phyloP scores from a whole-genome alignment of 768 basidiomycete genomes.

The Termitomyces sp. region DNA sequence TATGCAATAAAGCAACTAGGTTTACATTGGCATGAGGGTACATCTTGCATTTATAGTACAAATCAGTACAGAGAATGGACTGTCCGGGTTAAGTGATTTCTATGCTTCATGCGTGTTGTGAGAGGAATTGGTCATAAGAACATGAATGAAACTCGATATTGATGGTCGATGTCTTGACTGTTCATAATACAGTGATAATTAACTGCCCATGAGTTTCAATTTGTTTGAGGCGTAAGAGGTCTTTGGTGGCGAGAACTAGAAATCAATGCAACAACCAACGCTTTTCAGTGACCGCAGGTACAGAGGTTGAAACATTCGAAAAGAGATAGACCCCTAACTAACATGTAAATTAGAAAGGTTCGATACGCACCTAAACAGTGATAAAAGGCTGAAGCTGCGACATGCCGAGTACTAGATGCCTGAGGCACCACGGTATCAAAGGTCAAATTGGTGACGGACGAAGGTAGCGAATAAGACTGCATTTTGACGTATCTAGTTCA shows the following conservation, averaged over 20 bases:
- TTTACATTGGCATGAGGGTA: not conserved
- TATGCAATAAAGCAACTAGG: not conserved
- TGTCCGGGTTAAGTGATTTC: not conserved
- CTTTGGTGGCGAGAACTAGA: constrained; percentile 73
- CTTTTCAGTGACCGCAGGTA: not conserved
- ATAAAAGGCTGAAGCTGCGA: constrained; percentile 79
- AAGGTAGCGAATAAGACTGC: constrained; percentile 59
- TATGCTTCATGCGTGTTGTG: not conserved
- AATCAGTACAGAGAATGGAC: not conserved
- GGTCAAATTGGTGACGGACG: constrained; percentile 35
- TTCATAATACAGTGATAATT: constrained; percentile 8
- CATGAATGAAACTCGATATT: not conserved
- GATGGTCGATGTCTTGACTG: not conserved
- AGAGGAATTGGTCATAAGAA: not conserved
- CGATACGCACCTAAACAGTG: constrained; percentile 67
- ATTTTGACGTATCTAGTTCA: constrained; percentile 64
- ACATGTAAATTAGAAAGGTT: not conserved
- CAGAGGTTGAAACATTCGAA: not conserved
- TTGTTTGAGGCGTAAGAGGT: constrained; percentile 59
- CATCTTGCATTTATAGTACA: not conserved
- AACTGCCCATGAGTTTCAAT: constrained; percentile 44
- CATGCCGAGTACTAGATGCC: constrained; percentile 62
- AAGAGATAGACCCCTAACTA: not conserved
- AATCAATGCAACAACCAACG: constrained; percentile 2
- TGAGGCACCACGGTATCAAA: constrained; percentile 67